phyloP scores from a whole-genome alignment of 768 basidiomycete genomes.

The Lactarius quietus region DNA sequence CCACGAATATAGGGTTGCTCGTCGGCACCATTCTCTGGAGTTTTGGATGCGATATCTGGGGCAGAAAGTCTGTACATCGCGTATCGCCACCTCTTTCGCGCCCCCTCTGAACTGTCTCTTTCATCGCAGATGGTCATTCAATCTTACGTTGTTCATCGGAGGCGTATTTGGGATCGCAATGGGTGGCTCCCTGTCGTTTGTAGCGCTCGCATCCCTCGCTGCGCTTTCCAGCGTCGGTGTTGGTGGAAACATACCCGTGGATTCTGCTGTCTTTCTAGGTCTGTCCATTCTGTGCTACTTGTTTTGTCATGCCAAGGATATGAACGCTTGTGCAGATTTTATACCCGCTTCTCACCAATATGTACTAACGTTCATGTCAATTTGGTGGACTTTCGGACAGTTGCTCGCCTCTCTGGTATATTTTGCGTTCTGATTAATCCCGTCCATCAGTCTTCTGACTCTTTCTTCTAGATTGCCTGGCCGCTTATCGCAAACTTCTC shows the following conservation, averaged over 20 bases:
- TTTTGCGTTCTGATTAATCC: background rate
- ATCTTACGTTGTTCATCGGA: conserved; percentile 51
- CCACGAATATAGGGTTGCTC: conserved; percentile 51
- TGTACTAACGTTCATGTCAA: conserved; percentile 51
- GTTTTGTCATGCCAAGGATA: background rate
- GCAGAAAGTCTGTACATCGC: conserved; percentile 36
- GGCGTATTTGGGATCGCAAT: conserved; percentile 52
- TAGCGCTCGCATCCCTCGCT: conserved; percentile 45
- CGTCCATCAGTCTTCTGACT: background rate
- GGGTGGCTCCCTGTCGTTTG: conserved; percentile 45
- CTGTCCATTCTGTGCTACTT: background rate
- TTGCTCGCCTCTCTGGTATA: conserved; percentile 46
- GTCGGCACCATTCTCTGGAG: conserved; percentile 50
- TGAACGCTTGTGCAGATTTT: conserved; percentile 38
- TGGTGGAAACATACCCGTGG: conserved; percentile 58
- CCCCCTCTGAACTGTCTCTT: background rate
- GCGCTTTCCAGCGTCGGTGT: conserved; percentile 47
- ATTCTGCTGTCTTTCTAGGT: conserved; percentile 51
- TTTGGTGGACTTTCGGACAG: conserved; percentile 60
- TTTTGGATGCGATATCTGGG: conserved; percentile 50
- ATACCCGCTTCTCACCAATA: conserved; percentile 54
- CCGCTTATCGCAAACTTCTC: conserved; percentile 55
- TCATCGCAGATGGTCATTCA: conserved; percentile 46
- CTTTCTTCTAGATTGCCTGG: conserved; percentile 47
- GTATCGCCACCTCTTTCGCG: background rate